Base-by-base conservation (phyloP, 116 monocot genomes). In the Zostera marina region DNA sequence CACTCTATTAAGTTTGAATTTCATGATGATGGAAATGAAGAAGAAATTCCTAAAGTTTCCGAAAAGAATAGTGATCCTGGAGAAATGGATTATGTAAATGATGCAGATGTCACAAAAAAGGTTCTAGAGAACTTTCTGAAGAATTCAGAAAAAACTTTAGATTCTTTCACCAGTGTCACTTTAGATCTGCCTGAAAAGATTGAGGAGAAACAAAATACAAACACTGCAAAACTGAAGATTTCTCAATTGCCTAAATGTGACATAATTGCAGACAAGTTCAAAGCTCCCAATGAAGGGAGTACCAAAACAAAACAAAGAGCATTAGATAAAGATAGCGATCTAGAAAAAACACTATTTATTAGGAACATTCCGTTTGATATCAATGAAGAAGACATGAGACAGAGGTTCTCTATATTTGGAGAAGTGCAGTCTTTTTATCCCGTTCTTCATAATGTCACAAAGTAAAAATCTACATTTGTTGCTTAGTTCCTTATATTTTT, bases 321-420 rank as follows among this genome's bases (percentile, higher is more conserved):
- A 7, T 20, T 23, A 19, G 11, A 42, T 21, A 64, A 44, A 22
- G n/a, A 54, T 12, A 43, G 42, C 16, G 52, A 64, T 54, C 22
- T 64, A 22, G 64, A 64, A 44, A 54, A 41, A 19, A 64, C 64
- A 14, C 14, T 64, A 41, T 64, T 96, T 59, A 80, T 89, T 61
- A 82, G 80, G 66, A 96, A 96, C 54, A 73, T 96, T 67, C 96
- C 96, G n/a, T 96, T 89, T 78, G 89, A 96, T 61, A 61, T 78
- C 19, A 64, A 14, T 12, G 59, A 61, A 61, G 89, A 76, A 64
- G 98, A 90, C 52, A 90, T 98, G 46, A 90, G 74, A 58, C 68
- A 81, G 60, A 82, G 76, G 55, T 98, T 98, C 65, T 81, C 83
- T 21, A 56, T 83, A 17, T 98, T 86, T 77, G 98, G 98, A 26